These are phyloP conservation scores for Podospora sp. DNA, from an alignment of 495 filamentous ascomycete species.

Conservation along the genomic window DNA sequence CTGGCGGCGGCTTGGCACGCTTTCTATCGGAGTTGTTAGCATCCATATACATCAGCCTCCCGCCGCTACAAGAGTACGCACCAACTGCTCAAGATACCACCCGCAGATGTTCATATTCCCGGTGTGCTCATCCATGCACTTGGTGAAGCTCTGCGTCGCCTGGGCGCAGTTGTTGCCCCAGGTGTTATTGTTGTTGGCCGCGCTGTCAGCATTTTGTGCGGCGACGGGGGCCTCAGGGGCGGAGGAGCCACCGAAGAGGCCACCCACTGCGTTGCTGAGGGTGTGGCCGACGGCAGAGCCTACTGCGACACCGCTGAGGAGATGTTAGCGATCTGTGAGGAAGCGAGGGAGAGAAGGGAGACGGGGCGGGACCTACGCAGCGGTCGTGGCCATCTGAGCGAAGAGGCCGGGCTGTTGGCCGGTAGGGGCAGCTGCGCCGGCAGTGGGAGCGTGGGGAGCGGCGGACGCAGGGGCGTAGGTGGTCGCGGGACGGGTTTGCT, in stretches of 20 bases:
- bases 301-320: slow-evolving; percentile 83
- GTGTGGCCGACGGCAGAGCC: slow-evolving; percentile 94
- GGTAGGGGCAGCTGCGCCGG: slow-evolving; percentile 42
- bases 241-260: slow-evolving; percentile 69
- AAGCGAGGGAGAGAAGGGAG: slow-evolving; percentile 8
- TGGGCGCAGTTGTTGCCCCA: slow-evolving; percentile 71
- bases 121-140: slow-evolving; percentile 91
- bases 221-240: slow-evolving; percentile 54
- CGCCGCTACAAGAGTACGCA: slow-evolving; percentile 33
- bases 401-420: slow-evolving; percentile 73
- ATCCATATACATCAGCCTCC: background rate
- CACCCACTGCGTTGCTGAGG: slow-evolving; percentile 88
- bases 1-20: slow-evolving; percentile 89
- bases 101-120: slow-evolving; percentile 94
- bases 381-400: slow-evolving; percentile 84
- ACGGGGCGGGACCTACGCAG: slow-evolving; percentile 64
- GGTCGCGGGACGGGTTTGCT: slow-evolving; percentile 62
- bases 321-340: slow-evolving; percentile 19
- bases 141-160: slow-evolving; percentile 83
- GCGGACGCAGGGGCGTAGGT: slow-evolving; percentile 62
- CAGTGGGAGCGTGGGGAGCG: slow-evolving; percentile 44
- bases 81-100: slow-evolving; percentile 96
- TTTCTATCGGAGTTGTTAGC: slow-evolving; percentile 58
- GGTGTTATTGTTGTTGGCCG: slow-evolving; percentile 52
- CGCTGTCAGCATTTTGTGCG: slow-evolving; percentile 37